phyloP scores from a whole-genome alignment of 1,139 yeast genomes.

The Lodderomyces metapsilosis region DNA sequence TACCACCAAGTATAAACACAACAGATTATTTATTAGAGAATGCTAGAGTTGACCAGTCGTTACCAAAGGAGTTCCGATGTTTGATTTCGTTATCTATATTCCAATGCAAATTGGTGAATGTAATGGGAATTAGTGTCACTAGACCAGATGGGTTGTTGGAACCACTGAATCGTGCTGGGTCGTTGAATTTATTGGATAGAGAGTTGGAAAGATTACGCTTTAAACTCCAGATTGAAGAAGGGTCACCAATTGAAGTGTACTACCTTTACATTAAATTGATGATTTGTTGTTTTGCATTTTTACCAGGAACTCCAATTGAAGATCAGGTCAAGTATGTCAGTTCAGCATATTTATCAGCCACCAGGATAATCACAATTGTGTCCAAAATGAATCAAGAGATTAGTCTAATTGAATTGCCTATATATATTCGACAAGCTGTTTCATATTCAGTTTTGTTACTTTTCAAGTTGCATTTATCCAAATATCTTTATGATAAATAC shows the following conservation, averaged over 20 bases:
- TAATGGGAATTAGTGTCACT: constrained; percentile 86
- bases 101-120: constrained; percentile 79
- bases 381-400: constrained; percentile 66
- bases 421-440: constrained; percentile 81
- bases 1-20: constrained; percentile 78
- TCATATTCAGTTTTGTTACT: constrained; percentile 77
- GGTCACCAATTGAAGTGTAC: constrained; percentile 71
- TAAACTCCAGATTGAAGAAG: constrained; percentile 61
- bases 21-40: constrained; percentile 81
- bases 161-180: constrained; percentile 78
- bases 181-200: constrained; percentile 70
- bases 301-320: constrained; percentile 87
- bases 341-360: constrained; percentile 77
- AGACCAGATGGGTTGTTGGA: constrained; percentile 89
- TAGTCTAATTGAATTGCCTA: constrained; percentile 80
- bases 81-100: constrained; percentile 73
- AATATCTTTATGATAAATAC: constrained; percentile 70
- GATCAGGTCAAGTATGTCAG: constrained; percentile 86
- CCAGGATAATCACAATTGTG: constrained; percentile 75
- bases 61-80: constrained; percentile 74
- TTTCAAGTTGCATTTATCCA: constrained; percentile 80
- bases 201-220: constrained; percentile 72
- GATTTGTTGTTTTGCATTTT: constrained; percentile 85
- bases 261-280: constrained; percentile 75
- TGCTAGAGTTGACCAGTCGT: constrained; percentile 64